Evolutionary conservation across 352 stramenopile genomes (phyloP).

Genomic region (Phytophthora aleatoria): DNA sequence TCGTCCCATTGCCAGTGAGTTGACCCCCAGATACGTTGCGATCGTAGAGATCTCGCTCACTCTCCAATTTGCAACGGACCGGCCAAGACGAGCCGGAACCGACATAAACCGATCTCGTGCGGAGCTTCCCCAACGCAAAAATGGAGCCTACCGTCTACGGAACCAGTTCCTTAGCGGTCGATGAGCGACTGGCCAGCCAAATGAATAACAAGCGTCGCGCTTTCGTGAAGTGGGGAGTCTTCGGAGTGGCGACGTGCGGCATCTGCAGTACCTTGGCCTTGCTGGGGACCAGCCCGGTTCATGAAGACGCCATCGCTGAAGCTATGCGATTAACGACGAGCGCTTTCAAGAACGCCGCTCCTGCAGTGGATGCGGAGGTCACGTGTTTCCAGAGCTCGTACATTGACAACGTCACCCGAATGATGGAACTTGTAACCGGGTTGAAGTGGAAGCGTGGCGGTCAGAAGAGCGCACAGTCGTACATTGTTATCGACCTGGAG

Average conservation of each 20-base stretch:
- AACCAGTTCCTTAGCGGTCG: slow-evolving; percentile 35
- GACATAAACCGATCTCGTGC: background rate
- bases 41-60: slow-evolving; percentile 8
- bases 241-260: slow-evolving; percentile 31
- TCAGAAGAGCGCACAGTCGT: slow-evolving; percentile 28
- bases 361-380: slow-evolving; percentile 27
- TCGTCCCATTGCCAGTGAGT: background rate
- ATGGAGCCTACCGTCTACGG: slow-evolving; percentile 46
- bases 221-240: slow-evolving; percentile 36
- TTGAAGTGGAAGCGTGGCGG: slow-evolving; percentile 42
- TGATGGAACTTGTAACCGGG: slow-evolving; percentile 60
- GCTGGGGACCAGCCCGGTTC: slow-evolving; percentile 16
- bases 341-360: slow-evolving; percentile 14
- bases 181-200: slow-evolving; percentile 24
- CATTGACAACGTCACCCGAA: slow-evolving; percentile 55
- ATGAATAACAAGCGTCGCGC: slow-evolving; percentile 10
- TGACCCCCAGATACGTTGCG: background rate
- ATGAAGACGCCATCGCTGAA: slow-evolving; percentile 20
- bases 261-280: slow-evolving; percentile 32
- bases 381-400: slow-evolving; percentile 72
- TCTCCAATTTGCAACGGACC: slow-evolving; percentile 19
- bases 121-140: background rate
- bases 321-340: slow-evolving; percentile 7
- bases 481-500: slow-evolving; percentile 52
- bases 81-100: slow-evolving; percentile 4